These are phyloP conservation scores for Vaccinium vitisidaea DNA, from an alignment of 148 eudicot genomes.

Conservation along the genomic window DNA sequence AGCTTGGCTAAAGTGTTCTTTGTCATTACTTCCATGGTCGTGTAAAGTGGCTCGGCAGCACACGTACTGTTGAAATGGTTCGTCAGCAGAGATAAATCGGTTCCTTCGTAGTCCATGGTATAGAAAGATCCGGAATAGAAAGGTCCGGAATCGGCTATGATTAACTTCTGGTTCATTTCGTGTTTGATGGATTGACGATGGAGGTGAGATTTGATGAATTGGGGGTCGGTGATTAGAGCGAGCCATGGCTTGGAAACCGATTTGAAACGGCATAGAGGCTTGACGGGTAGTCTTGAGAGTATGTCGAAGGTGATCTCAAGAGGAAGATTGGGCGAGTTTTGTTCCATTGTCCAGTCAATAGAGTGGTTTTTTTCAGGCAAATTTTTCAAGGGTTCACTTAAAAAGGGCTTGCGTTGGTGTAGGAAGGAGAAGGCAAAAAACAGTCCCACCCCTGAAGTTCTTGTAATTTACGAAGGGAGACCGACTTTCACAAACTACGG, in stretches of 20 bases:
- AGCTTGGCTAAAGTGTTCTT: not conserved
- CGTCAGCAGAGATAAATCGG: too few relatives aligned
- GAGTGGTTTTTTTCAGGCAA: too few relatives aligned
- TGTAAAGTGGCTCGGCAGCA: not conserved
- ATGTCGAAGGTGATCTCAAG: not conserved
- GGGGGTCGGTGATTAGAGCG: not conserved
- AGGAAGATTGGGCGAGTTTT: not conserved
- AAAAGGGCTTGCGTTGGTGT: too few relatives aligned
- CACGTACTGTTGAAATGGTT: too few relatives aligned
- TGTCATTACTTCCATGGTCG: too few relatives aligned
- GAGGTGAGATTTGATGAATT: not conserved
- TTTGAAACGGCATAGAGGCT: not conserved
- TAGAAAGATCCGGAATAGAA: too few relatives aligned
- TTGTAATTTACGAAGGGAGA: too few relatives aligned
- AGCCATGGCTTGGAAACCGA: conserved; percentile 9
- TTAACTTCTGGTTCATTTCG: not conserved
- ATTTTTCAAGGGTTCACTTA: too few relatives aligned
- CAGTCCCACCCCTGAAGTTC: too few relatives aligned
- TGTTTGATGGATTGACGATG: not conserved
- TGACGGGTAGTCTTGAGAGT: conserved; percentile 11
- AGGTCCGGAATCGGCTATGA: not conserved
- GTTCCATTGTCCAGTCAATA: too few relatives aligned
- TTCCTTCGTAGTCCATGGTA: not conserved
- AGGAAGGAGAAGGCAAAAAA: too few relatives aligned
- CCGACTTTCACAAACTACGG: too few relatives aligned